These are phyloP conservation scores for Lagerstroemia speciosa DNA, from an alignment of 345 rosid species.

Conservation along the genomic window DNA sequence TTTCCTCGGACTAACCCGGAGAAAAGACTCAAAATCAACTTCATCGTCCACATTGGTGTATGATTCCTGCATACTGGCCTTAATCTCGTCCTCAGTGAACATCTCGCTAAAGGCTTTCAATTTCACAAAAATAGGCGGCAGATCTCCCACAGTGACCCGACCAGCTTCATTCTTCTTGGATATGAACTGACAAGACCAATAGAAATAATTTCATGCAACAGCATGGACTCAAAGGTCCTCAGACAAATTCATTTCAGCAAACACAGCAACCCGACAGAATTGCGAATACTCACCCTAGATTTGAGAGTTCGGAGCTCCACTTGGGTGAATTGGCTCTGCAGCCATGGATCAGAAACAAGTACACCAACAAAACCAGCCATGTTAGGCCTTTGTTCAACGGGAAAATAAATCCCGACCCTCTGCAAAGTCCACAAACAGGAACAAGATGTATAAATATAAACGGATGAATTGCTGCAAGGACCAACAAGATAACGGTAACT, in stretches of 20 bases:
- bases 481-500: background rate
- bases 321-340: slow-evolving; percentile 97
- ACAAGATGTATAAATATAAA: background rate
- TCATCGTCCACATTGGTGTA: slow-evolving; percentile 42
- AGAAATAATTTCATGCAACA: slow-evolving; percentile 8
- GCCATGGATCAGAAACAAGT: slow-evolving; percentile 89
- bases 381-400: slow-evolving; percentile 10
- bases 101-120: slow-evolving; percentile 59
- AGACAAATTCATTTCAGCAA: background rate
- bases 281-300: slow-evolving; percentile 45
- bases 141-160: slow-evolving; percentile 48
- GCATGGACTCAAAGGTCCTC: background rate
- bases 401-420: slow-evolving; percentile 4
- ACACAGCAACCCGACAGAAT: background rate
- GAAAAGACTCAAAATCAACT: slow-evolving; percentile 79
- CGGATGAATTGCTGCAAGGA: background rate
- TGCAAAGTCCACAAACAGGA: background rate
- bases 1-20: slow-evolving; percentile 40
- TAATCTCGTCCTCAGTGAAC: slow-evolving; percentile 58
- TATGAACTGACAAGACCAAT: slow-evolving; percentile 36
- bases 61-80: slow-evolving; percentile 47
- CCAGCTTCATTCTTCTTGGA: slow-evolving; percentile 49
- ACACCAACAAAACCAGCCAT: slow-evolving; percentile 95
- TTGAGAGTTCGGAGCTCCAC: slow-evolving; percentile 94
- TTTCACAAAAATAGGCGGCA: slow-evolving; percentile 60